Evolutionary conservation across 2,329 filamentous ascomycete species (phyloP), one percentile per base, ranked within the genome.

Genomic region (Nothophoma quercina): DNA sequence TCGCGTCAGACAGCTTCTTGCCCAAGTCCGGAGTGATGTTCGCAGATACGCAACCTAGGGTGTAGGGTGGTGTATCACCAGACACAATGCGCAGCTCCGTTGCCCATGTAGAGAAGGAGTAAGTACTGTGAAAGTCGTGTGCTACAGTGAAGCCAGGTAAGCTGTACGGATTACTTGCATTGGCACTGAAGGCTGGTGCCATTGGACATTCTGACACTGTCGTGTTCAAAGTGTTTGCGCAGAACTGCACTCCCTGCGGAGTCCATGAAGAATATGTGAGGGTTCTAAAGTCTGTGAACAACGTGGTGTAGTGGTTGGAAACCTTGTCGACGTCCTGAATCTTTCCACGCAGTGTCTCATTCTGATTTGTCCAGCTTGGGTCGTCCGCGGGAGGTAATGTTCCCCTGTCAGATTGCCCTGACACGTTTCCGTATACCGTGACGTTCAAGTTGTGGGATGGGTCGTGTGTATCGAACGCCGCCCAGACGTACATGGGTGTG

Each of bases 391-490:
- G 65, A 26, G 91, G 91, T 45, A 91, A 83, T 2, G 75, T 55
- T n/a, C 79, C 77, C 10, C 76, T 69, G 2, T 80, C 79, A 35
- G 83, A 81, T 42, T 88, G 85, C 38, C 95, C 95, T 7, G 88
- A 90, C 23, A 98, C 91, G 74, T 98, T 97, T 43, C 93, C 93
- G 79, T 91, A 98, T 38, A 96, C 83, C 1, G 87, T 95, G 48
- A 97, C 79, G 58, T 84, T 86, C 40, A 99, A 80, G 32, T 82
- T 84, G 68, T 93, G 85, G 42, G 78, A 81, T 4, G 83, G 72
- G 58, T 83, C 77, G 12, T 78, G 73, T 22, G 83, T 81, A 64
- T 91, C 83, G 78, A 96, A 96, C 16, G 78, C 77, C 50, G 90
- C 93, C 65, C 90, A 86, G 51, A 95, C 84, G 62, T 84, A 86